These are phyloP conservation scores for Creolimax fragrantissima DNA, from an alignment of 78 protist species.

Conservation along the genomic window DNA sequence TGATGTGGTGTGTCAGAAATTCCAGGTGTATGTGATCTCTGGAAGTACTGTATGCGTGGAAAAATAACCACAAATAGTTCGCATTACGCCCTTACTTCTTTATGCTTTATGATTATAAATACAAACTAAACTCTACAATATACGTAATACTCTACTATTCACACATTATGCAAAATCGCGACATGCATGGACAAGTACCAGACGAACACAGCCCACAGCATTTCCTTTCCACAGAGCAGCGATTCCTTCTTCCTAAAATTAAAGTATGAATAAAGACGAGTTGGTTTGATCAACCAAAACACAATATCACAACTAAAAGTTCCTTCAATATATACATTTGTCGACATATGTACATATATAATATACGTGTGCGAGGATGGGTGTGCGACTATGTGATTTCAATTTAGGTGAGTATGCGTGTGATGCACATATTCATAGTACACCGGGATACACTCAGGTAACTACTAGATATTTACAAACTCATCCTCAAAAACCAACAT, in stretches of 20 bases:
- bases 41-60: no score
- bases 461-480: no score
- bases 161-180: neutral
- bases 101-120: neutral
- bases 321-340: neutral
- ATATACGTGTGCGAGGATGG: neutral
- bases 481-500: no score
- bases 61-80: no score
- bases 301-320: no score
- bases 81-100: neutral
- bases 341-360: neutral
- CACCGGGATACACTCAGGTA: no score
- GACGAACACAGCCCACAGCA: constrained; percentile 7
- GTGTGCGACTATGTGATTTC: neutral
- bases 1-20: no score
- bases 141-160: neutral
- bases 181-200: neutral
- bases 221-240: constrained; percentile 32
- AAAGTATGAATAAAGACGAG: no score
- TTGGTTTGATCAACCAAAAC: no score
- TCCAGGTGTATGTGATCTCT: no score
- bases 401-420: neutral
- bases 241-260: neutral
- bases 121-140: neutral
- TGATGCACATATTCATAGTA: no score